Conservation (phyloP, 768 basidiomycete species). For the Suillus plorans region DNA sequence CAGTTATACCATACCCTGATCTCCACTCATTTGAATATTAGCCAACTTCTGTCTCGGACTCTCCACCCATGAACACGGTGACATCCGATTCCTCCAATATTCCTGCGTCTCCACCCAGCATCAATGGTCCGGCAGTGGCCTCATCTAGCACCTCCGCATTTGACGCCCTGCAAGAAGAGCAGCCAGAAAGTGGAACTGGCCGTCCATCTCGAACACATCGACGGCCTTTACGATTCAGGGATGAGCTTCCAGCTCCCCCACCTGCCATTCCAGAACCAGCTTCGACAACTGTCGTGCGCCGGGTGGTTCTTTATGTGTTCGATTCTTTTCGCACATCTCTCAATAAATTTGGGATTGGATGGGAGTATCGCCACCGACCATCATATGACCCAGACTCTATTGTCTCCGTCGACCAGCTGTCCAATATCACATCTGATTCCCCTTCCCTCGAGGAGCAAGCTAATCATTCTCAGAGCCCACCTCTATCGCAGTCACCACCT, state of each 20-base stretch:
- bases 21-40: no score
- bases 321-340: slow-evolving; percentile 15
- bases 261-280: background rate
- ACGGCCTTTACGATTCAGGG: slow-evolving; percentile 11
- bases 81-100: no score
- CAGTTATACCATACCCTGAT: no score
- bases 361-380: slow-evolving; percentile 16
- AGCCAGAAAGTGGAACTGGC: background rate
- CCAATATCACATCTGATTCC: background rate
- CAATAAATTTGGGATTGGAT: slow-evolving; percentile 17
- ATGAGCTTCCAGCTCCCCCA: slow-evolving; percentile 16
- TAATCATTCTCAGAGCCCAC: background rate
- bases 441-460: background rate
- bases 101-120: no score
- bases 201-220: background rate
- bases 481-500: slow-evolving; percentile 2
- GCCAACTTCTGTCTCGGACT: no score
- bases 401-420: background rate
- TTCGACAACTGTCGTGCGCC: background rate
- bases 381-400: slow-evolving; percentile 5
- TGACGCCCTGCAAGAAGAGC: no score
- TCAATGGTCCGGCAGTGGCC: no score
- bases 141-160: no score
- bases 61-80: no score
- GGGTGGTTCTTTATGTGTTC: slow-evolving; percentile 14